A percentile compares a stretch with the other conserved stretches of the same genome.
These are phyloP conservation scores for Amaranthus hypochondriacus DNA, from an alignment of 148 eudicot species.

Conservation along the genomic window DNA sequence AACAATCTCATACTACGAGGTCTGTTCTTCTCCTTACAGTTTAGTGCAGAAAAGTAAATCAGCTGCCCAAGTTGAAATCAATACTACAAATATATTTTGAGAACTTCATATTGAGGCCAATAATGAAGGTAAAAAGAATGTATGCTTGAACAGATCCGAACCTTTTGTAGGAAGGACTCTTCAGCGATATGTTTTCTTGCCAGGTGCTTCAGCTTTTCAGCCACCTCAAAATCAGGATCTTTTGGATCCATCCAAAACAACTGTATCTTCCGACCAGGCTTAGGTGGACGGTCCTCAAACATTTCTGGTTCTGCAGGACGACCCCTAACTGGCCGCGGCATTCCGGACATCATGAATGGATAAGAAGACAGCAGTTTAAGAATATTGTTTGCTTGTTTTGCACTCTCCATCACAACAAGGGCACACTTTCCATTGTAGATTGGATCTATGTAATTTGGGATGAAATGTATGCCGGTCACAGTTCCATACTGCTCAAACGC, in stretches of 20 bases:
- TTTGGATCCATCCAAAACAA: constrained; percentile 55
- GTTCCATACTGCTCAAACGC: constrained; percentile 67
- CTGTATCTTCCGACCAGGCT: constrained; percentile 48
- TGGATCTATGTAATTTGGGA: constrained; percentile 46
- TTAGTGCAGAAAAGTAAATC: no score
- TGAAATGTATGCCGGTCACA: constrained; percentile 40
- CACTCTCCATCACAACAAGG: constrained; percentile 57
- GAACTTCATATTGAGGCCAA: no score
- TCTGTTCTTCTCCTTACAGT: no score
- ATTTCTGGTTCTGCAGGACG: constrained; percentile 46
- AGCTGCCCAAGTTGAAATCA: no score
- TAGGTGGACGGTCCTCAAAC: constrained; percentile 71
- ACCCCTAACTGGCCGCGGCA: constrained; percentile 89
- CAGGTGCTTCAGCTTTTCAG: constrained; percentile 46
- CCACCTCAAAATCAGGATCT: constrained; percentile 61
- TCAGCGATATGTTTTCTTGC: constrained; percentile 50
- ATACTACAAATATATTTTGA: no score
- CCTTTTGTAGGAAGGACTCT: constrained; percentile 47
- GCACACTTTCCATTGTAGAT: constrained; percentile 38
- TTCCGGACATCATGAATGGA: constrained; percentile 77
- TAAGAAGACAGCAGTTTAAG: constrained; percentile 26
- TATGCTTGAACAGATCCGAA: constrained; percentile 1
- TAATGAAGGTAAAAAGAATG: no score
- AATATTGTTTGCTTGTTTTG: constrained; percentile 38
- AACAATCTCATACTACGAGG: not conserved